Percentiles rank a stretch among this genome's conserved stretches.
Evolutionary conservation across 208 protist species (phyloP).

Genomic region (Leishmania major): DNA sequence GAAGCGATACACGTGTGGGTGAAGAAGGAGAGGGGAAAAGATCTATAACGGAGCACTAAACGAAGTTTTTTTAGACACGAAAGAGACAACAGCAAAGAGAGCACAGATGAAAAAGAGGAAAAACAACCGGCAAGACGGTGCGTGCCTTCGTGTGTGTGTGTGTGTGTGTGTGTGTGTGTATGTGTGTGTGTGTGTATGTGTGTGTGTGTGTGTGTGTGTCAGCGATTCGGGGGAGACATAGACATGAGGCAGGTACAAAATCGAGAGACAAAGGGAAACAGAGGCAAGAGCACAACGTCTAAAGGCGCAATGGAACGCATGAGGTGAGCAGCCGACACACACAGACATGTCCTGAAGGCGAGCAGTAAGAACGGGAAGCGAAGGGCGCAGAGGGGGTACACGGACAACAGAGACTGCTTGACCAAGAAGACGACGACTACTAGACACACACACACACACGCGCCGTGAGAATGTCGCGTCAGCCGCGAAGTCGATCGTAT

Average conservation of each 20-base stretch:
- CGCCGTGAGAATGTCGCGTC: background rate
- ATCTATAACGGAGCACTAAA: background rate
- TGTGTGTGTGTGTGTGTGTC: background rate
- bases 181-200: background rate
- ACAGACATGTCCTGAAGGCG: background rate
- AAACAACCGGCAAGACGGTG: background rate
- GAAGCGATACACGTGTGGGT: background rate
- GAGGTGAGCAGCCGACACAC: background rate
- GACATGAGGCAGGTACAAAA: background rate
- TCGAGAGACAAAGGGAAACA: background rate
- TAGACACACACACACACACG: background rate
- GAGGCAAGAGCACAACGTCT: background rate
- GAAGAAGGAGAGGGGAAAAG: background rate
- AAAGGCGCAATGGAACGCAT: background rate
- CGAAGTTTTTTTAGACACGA: background rate
- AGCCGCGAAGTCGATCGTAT: background rate
- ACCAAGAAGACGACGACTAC: background rate
- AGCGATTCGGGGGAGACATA: background rate
- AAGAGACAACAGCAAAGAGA: background rate
- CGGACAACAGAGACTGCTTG: background rate
- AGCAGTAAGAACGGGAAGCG: background rate
- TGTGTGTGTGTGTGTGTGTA: too few relatives aligned
- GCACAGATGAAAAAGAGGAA: slow-evolving; percentile 7
- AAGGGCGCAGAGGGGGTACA: background rate
- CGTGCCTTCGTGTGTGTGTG: background rate